Base-by-base conservation (phyloP, 2,329 filamentous ascomycete genomes). In the Hortaea werneckii region DNA sequence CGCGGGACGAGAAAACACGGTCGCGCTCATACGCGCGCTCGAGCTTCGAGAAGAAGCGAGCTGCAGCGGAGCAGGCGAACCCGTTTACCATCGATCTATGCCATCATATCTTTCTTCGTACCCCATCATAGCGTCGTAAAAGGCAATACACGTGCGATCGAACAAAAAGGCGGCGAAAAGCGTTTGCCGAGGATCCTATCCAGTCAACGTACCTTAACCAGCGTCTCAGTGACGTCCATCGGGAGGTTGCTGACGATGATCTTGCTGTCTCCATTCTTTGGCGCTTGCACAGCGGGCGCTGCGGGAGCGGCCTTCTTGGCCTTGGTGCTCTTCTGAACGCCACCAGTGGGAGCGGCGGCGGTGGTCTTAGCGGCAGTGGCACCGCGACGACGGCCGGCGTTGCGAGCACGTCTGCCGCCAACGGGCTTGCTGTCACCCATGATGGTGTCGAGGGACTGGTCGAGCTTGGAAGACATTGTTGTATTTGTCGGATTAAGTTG, bases 181-280 rank as follows among this genome's bases (percentile, higher is more conserved):
- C 37, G 38, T 29, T n/a, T 26, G 34, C 29, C 45, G 35, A 39
- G 35, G 65, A 63, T 51, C 66, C 58, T 51, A 47, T 83, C 84
- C 79, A 76, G 82, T 88, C 85, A 88, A 98, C 92, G 94, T 98
- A 98, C 92, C 92, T 98, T 96, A 76, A 98, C 94, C 82, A 94
- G 87, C 74, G 74, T 75, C 79, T 96, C 90, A 73, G 82, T 87
- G 70, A 98, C 88, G 81, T 98, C 92, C 75, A 83, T 82, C 68
- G 92, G 92, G 87, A 98, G 79, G 75, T 94, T 94, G 83, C 87
- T 95, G 72, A 98, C 90, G 70, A 95, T 86, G 72, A 96, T 90
- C 75, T 95, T 96, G 77, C 87, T 94, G 58, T 94, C 87, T 62
- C 80, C 81, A 60, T 74, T 73, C 50, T 71, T 67, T 55, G 74